phyloP scores from a whole-genome alignment of 768 basidiomycete species.

The Macrolepiota dolichaula region DNA sequence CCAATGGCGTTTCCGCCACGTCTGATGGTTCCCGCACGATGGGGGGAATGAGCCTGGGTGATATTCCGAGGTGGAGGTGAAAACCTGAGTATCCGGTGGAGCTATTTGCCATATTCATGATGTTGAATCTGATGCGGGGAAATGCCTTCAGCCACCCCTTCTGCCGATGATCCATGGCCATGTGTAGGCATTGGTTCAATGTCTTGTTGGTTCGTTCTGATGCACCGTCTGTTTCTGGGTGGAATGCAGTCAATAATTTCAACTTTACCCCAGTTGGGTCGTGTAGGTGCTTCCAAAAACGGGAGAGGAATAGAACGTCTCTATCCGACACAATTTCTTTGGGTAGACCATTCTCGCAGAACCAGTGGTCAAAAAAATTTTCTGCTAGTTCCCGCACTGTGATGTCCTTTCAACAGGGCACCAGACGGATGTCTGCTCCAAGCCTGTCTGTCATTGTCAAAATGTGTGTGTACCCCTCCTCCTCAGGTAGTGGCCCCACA shows the following conservation, averaged over 20 bases:
- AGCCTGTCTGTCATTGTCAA: neutral
- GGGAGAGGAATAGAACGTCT: constrained; percentile 20
- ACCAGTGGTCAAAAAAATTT: constrained; percentile 23
- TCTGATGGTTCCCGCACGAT: too few relatives aligned
- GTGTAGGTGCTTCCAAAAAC: constrained; percentile 29
- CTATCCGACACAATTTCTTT: constrained; percentile 27
- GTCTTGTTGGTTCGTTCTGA: neutral
- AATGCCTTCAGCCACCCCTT: too few relatives aligned
- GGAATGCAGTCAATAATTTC: constrained; percentile 22
- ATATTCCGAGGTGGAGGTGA: too few relatives aligned
- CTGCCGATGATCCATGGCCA: too few relatives aligned
- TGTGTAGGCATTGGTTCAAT: too few relatives aligned
- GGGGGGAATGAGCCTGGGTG: too few relatives aligned
- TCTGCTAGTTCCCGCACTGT: constrained; percentile 4
- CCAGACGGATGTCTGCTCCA: constrained; percentile 10
- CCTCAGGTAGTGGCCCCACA: neutral
- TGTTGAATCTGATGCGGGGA: too few relatives aligned
- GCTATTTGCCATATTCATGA: too few relatives aligned
- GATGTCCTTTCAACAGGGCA: constrained; percentile 1
- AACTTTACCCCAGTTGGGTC: constrained; percentile 25
- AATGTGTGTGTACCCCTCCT: neutral
- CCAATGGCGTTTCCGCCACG: too few relatives aligned
- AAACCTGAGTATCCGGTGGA: too few relatives aligned
- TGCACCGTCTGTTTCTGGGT: neutral
- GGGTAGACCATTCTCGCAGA: constrained; percentile 29